These are phyloP conservation scores for Aspergillus calidoustus DNA, from an alignment of 2,329 filamentous ascomycete genomes.

Conservation along the genomic window DNA sequence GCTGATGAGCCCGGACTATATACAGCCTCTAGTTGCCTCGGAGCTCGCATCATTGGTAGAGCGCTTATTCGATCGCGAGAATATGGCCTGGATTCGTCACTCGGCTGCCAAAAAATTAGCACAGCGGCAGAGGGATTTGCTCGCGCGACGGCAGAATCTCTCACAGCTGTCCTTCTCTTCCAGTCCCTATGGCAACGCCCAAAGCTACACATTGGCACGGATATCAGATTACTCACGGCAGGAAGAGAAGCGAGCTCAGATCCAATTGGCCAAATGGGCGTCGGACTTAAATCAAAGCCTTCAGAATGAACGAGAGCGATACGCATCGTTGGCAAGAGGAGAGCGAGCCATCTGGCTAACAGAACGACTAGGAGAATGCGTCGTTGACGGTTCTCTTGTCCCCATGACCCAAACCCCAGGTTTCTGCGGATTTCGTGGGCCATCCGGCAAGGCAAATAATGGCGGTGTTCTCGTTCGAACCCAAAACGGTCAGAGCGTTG, in stretches of 20 bases:
- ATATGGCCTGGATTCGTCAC: conserved; percentile 80
- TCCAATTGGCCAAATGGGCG: conserved; percentile 82
- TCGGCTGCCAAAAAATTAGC: conserved; percentile 81
- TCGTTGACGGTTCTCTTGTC: conserved; percentile 67
- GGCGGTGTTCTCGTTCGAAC: conserved; percentile 30
- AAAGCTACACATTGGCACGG: conserved; percentile 64
- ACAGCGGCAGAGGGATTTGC: conserved; percentile 63
- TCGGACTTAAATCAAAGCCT: conserved; percentile 77
- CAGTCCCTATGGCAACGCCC: conserved; percentile 34
- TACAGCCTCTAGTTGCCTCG: conserved; percentile 76
- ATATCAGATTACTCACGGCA: conserved; percentile 63
- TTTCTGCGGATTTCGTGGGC: conserved; percentile 31
- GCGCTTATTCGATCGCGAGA: conserved; percentile 76
- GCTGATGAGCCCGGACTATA: conserved; percentile 89
- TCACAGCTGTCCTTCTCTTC: conserved; percentile 31
- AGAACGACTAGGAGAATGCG: conserved; percentile 68
- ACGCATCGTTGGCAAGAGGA: conserved; percentile 64
- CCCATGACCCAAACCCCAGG: conserved; percentile 50
- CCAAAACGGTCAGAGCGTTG: conserved; percentile 31
- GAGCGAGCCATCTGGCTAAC: conserved; percentile 73
- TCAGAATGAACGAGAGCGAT: conserved; percentile 72
- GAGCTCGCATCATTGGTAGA: conserved; percentile 74
- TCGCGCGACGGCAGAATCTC: conserved; percentile 15
- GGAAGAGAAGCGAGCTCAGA: conserved; percentile 66
- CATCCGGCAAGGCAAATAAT: conserved; percentile 30